These are phyloP conservation scores for Colletotrichum liriopes DNA, from an alignment of 2,329 filamentous ascomycete genomes.

Conservation along the genomic window DNA sequence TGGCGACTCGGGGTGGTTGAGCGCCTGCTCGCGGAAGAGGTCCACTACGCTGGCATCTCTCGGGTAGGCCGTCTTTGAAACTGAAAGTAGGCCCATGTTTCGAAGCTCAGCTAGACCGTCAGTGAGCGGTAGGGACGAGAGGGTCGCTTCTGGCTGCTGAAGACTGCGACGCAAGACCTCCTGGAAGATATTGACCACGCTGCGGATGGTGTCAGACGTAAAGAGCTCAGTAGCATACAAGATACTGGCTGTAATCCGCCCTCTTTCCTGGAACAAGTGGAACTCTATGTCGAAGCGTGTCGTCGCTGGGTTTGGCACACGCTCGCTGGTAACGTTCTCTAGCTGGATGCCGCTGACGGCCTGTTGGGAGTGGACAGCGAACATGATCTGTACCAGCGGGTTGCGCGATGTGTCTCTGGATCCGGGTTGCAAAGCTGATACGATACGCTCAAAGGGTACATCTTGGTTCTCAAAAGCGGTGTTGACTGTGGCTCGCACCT, in stretches of 20 bases:
- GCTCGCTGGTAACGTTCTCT: neutral
- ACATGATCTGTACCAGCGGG: constrained; percentile 22
- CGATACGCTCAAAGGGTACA: constrained; percentile 16
- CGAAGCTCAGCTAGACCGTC: neutral
- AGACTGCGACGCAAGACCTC: constrained; percentile 3
- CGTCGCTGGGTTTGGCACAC: neutral
- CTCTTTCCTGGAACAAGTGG: constrained; percentile 14
- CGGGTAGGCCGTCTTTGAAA: neutral
- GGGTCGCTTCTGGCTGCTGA: neutral
- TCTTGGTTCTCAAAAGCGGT: constrained; percentile 12
- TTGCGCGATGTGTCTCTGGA: constrained; percentile 11
- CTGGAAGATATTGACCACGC: neutral
- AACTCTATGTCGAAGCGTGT: constrained; percentile 8
- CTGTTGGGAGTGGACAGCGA: constrained; percentile 11
- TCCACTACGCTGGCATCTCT: constrained; percentile 11
- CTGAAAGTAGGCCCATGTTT: neutral
- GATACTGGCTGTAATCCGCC: neutral
- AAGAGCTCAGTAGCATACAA: constrained; percentile 3
- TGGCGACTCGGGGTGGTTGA: neutral
- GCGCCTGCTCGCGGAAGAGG: constrained; percentile 3
- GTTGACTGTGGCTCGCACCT: constrained; percentile 4
- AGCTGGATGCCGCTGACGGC: neutral
- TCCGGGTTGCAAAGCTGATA: constrained; percentile 5
- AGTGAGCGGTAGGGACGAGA: neutral
- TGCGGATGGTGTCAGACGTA: neutral